Evolutionary conservation across 768 basidiomycete genomes (phyloP).

Genomic region (Phanerochaete carnosa): DNA sequence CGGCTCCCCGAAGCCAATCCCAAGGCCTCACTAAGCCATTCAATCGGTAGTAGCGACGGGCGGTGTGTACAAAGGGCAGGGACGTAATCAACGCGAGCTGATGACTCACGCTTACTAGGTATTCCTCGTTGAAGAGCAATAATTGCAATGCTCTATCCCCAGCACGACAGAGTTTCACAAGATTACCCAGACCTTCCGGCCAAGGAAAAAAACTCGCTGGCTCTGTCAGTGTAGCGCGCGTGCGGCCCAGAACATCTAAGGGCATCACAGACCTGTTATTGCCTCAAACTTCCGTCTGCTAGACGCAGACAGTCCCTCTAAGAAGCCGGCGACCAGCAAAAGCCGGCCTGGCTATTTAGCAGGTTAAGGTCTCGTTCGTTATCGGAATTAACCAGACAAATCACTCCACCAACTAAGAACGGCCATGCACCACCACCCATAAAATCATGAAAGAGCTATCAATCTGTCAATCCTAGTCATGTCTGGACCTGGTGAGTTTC

Average conservation of each 20-base stretch:
- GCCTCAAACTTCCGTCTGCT: conserved; percentile 84
- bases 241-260: conserved; percentile 90
- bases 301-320: conserved; percentile 83
- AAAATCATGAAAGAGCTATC: conserved; percentile 84
- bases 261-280: conserved; percentile 92
- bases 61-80: conserved; percentile 90
- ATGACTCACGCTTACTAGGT: conserved; percentile 86
- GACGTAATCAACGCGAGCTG: conserved; percentile 88
- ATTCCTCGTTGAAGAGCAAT: conserved; percentile 92
- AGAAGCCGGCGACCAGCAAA: conserved; percentile 75
- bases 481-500: conserved; percentile 80
- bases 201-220: conserved; percentile 80
- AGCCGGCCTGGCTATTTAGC: conserved; percentile 81
- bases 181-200: conserved; percentile 76
- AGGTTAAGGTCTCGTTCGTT: conserved; percentile 92
- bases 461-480: conserved; percentile 77
- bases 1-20: conserved; percentile 67
- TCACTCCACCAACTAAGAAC: conserved; percentile 90
- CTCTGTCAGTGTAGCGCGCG: conserved; percentile 87
- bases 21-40: conserved; percentile 87
- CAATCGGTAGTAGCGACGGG: conserved; percentile 90
- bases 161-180: conserved; percentile 79
- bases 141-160: conserved; percentile 91
- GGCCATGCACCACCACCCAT: conserved; percentile 89
- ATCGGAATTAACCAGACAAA: conserved; percentile 97